Base-by-base conservation (phyloP, 495 filamentous ascomycete species). In the Aspergillus indologenus region DNA sequence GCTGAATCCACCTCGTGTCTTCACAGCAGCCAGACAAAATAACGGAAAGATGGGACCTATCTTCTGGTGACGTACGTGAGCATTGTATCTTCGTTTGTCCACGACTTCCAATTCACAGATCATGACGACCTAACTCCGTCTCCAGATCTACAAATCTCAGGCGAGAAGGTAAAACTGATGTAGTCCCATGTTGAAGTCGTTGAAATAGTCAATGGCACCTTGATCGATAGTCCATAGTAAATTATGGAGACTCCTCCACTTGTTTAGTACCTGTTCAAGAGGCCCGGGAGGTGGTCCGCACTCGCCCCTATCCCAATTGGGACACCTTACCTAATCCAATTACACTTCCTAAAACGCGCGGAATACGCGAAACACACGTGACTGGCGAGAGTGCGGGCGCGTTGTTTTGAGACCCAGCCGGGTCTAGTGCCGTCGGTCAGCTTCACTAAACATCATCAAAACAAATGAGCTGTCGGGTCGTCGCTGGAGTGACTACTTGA, bases 291-390 rank as follows among this genome's bases (percentile, higher is more conserved):
- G 34, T 40, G 34, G 34, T 40, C 34, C 34, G 34, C 12, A 4
- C 34, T 40, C 12, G 5, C 7, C 34, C 34, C 34, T 51, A 29
- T 29, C 9, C 26, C 26, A 4, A 29, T 29, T 29, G 3, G 26
- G 26, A 9, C 9, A 9, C 4, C 3, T 29, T 29, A 29, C 26
- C 26, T 29, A 3, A 29, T 3, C 26, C 51, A 59, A 65, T 68
- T 57, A 61, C 53, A 63, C 44, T 62, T 68, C 66, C 66, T 58
- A 65, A 66, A 65, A 71, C 68, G 65, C 68, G 68, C 31, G 18
- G 4, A 1, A n/a, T 19, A 49, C 61, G 61, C 60, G 58, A 22
- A 14, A 53, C 48, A 59, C 68, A 68, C 68, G 62, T 65, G 62
- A 61, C 45, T 40, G 7, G 12, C n/a, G n/a, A n/a, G n/a, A n/a